A percentile compares a stretch with the other conserved stretches of the same genome.
These are phyloP conservation scores for Xylogone sp. DNA, from an alignment of 2,329 filamentous ascomycete species.

Conservation along the genomic window DNA sequence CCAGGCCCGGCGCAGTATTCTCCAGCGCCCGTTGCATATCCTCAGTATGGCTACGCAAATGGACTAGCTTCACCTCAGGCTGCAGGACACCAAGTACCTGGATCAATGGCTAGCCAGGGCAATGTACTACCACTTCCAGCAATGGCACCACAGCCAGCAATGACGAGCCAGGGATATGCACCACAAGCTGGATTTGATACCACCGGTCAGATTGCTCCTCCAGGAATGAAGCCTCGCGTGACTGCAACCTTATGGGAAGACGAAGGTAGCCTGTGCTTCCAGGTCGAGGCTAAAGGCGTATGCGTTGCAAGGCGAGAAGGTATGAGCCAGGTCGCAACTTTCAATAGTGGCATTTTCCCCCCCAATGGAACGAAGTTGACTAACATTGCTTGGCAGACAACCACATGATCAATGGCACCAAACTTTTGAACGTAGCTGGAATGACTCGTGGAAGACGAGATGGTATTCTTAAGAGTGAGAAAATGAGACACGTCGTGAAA, in stretches of 20 bases:
- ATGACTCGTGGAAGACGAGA: constrained; percentile 96
- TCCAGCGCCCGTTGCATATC: constrained; percentile 52
- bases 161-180: constrained; percentile 42
- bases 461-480: constrained; percentile 96
- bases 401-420: constrained; percentile 99
- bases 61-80: constrained; percentile 78
- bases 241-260: constrained; percentile 98
- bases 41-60: constrained; percentile 70
- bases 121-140: constrained; percentile 67
- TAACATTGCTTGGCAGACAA: constrained; percentile 60
- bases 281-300: constrained; percentile 93
- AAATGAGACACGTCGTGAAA: constrained; percentile 94
- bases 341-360: background rate
- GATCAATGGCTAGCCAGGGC: constrained; percentile 61
- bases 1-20: constrained; percentile 68
- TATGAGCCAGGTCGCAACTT: constrained; percentile 35
- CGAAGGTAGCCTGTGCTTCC: constrained; percentile 94
- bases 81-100: constrained; percentile 63
- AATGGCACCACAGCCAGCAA: constrained; percentile 41
- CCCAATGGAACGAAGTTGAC: background rate
- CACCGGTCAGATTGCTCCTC: constrained; percentile 88
- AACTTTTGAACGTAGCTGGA: constrained; percentile 91
- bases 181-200: constrained; percentile 63
- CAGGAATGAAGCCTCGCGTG: constrained; percentile 92
- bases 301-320: constrained; percentile 93